phyloP scores from a whole-genome alignment of 768 basidiomycete species.

The Guyanaporus albipodus region DNA sequence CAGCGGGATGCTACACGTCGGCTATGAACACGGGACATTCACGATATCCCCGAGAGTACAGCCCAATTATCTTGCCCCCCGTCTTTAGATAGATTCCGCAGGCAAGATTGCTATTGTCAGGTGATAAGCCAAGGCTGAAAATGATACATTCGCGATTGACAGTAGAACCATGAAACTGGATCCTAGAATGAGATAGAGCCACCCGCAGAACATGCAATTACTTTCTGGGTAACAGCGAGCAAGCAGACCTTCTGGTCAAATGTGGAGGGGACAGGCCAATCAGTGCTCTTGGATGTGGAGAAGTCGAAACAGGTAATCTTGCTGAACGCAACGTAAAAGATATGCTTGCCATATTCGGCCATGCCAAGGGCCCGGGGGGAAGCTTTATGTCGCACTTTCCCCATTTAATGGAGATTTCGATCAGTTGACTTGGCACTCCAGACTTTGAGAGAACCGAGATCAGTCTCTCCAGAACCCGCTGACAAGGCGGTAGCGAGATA shows the following conservation, averaged over 20 bases:
- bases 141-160: neutral
- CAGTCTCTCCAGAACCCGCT: no score
- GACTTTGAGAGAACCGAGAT: neutral
- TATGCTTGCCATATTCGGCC: neutral
- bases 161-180: neutral
- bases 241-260: neutral
- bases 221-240: neutral
- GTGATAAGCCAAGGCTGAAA: neutral
- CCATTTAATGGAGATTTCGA: no score
- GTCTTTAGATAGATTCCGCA: no score
- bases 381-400: no score
- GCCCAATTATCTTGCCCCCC: neutral
- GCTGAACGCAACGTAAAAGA: neutral
- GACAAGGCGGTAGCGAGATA: neutral
- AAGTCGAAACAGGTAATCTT: neutral
- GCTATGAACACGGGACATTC: neutral
- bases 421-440: neutral
- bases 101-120: neutral
- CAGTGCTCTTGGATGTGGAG: neutral
- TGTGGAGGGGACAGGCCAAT: neutral
- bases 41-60: neutral
- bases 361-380: neutral
- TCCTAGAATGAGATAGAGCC: slow-evolving; percentile 1
- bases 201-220: neutral
- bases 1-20: neutral